Base-by-base conservation (phyloP, 78 protist species). In the Cavenderia fasciculata region DNA sequence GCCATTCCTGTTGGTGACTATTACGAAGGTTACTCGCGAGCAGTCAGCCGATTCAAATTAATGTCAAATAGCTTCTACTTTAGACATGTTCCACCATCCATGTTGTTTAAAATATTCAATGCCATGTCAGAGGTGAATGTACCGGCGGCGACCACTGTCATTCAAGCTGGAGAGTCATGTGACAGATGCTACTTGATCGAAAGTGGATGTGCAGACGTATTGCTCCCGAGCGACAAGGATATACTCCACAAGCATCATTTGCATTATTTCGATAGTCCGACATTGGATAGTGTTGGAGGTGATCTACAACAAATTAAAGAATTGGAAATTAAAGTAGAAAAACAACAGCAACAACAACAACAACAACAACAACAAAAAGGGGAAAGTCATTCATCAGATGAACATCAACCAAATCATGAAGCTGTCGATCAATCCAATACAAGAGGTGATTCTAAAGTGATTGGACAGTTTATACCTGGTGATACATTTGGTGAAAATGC, bases 401-500 rank as follows among this genome's bases (percentile, higher is more conserved):
- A 11, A 11, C 4, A 11, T 12, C 59, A 52, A 52, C 12, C 12
- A 5, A n/a, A 18, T 3, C 27, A 52, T 11, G 33, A 52, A 57
- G 33, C 23, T 36, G 47, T 43, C 72, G 72, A 63, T 3, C 72
- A 63, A 38, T 40, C 18, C 38, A 40, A n/a, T n/a, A n/a, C n/a
- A 56, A 19, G 62, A 14, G 11, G 62, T 5, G 6, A 31, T 33
- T 7, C 33, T 16, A 4, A 4, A 4, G 11, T 59, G 36, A 4
- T 5, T 74, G 84, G 84, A 23, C 12, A 69, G 19, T 68, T 82
- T 18, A 68, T 29, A 34, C 31, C 78, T 27, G 93, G 93, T 47
- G 93, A 87, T 18, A 77, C 93, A 12, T 87, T 87, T 52, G 93
- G 93, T 25, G 93, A 87, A 40, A 87, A 77, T 74, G 93, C 93